Conservation (phyloP, 2,329 filamentous ascomycete genomes). For the Thielaviopsis euricoi region DNA sequence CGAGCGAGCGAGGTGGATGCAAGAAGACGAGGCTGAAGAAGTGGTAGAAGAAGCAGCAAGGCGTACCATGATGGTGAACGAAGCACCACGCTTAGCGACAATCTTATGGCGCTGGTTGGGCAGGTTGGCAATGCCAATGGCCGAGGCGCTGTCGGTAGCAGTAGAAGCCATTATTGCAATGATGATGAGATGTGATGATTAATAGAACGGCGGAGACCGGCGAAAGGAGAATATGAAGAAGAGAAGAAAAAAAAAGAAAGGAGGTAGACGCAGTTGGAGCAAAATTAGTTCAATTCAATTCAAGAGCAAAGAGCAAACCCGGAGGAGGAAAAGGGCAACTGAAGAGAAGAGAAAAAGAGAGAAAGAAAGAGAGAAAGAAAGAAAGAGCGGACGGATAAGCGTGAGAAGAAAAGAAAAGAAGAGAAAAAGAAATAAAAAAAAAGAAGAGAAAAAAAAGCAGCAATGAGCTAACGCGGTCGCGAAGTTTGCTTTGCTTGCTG, state of each 20-base stretch:
- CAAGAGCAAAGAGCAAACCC: not conserved
- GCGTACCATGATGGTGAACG: slow-evolving; percentile 96
- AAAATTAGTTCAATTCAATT: not conserved
- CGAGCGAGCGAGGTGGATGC: no score
- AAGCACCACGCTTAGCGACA: slow-evolving; percentile 71
- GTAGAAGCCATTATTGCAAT: slow-evolving; percentile 36
- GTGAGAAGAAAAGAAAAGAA: not conserved
- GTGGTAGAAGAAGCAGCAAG: not conserved
- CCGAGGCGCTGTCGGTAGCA: slow-evolving; percentile 43
- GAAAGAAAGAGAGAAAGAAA: slow-evolving; percentile 1
- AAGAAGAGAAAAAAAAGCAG: slow-evolving; percentile 2
- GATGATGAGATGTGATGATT: not conserved
- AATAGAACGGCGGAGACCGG: not conserved
- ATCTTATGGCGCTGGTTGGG: slow-evolving; percentile 63
- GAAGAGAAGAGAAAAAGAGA: not conserved
- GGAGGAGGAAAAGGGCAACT: not conserved
- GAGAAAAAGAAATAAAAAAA: not conserved
- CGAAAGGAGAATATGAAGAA: not conserved
- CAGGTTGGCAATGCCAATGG: slow-evolving; percentile 59
- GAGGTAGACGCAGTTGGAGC: not conserved
- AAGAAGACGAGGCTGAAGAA: not conserved
- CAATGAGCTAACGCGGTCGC: slow-evolving; percentile 10
- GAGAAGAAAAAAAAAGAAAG: not conserved
- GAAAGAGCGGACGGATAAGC: slow-evolving; percentile 4
- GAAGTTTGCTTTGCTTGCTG: slow-evolving; percentile 7